These are phyloP conservation scores for Graphilbum sp. DNA, from an alignment of 2,329 filamentous ascomycete species.

Conservation along the genomic window DNA sequence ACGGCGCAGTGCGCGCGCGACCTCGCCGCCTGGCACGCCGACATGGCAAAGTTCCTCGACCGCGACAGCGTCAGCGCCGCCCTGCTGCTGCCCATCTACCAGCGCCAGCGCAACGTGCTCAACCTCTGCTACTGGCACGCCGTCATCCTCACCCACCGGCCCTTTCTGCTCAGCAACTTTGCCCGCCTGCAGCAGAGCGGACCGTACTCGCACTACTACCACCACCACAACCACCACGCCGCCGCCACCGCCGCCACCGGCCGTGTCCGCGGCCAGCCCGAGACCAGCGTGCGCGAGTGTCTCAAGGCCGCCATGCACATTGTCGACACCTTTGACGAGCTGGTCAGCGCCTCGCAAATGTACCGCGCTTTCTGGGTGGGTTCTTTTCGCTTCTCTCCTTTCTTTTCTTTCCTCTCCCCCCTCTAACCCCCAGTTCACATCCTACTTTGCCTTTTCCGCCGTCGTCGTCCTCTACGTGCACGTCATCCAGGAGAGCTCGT, in stretches of 20 bases:
- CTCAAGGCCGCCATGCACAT: constrained; percentile 23
- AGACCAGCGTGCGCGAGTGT: constrained; percentile 12
- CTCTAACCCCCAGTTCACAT: constrained; percentile 14
- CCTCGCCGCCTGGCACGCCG: constrained; percentile 16
- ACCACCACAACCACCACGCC: neutral
- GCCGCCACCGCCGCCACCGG: neutral
- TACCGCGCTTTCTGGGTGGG: constrained; percentile 3
- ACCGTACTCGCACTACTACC: constrained; percentile 22
- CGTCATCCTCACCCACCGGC: neutral
- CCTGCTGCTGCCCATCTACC: constrained; percentile 3
- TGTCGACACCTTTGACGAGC: constrained; percentile 20
- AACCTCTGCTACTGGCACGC: neutral
- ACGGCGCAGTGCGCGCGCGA: constrained; percentile 16
- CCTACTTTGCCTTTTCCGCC: constrained; percentile 28
- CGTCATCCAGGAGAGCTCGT: constrained; percentile 20
- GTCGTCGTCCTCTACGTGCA: constrained; percentile 28
- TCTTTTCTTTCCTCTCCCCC: neutral
- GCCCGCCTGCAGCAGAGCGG: constrained; percentile 16
- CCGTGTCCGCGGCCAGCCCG: neutral
- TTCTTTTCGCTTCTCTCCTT: neutral
- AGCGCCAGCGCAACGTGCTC: neutral
- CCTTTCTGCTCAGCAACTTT: neutral
- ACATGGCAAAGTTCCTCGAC: constrained; percentile 21
- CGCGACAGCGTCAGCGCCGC: constrained; percentile 14
- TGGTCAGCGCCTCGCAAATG: constrained; percentile 10